A percentile compares a stretch with the other conserved stretches of the same genome.
Evolutionary conservation across 371 early-diverging fungal genomes (phyloP).

Genomic region (Batrachochytrium dendrobatidis): DNA sequence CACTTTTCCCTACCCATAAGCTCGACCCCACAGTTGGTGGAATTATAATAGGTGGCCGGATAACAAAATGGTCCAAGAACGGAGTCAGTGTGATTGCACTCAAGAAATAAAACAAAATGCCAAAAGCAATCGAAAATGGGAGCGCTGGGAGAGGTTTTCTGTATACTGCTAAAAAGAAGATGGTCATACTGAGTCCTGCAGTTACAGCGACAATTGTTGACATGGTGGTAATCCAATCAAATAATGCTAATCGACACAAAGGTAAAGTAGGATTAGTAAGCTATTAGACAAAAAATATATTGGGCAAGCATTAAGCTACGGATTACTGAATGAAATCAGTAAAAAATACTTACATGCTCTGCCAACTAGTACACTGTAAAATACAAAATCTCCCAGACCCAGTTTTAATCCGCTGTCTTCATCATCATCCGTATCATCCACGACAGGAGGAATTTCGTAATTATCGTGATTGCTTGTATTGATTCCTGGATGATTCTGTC

Average conservation of each 20-base stretch:
- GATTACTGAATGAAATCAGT: background rate
- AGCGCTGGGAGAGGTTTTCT: constrained; percentile 79
- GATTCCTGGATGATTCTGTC: too few species aligned
- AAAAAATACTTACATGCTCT: constrained; percentile 58
- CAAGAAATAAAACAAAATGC: constrained; percentile 72
- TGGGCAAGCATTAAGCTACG: background rate
- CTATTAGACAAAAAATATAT: background rate
- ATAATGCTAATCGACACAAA: constrained; percentile 53
- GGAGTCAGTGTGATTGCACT: constrained; percentile 27
- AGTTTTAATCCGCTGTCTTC: constrained; percentile 68
- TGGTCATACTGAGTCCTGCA: constrained; percentile 76
- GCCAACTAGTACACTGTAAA: constrained; percentile 77
- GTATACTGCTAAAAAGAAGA: constrained; percentile 73
- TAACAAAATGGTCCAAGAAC: constrained; percentile 22
- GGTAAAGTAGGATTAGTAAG: background rate
- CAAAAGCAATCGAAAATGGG: constrained; percentile 82
- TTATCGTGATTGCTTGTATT: too few species aligned
- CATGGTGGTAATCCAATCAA: constrained; percentile 82
- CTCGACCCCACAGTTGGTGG: constrained; percentile 5
- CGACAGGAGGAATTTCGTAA: too few species aligned
- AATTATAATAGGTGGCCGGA: constrained; percentile 9
- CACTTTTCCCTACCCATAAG: constrained; percentile 27
- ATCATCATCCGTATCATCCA: constrained; percentile 55
- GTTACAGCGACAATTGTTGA: constrained; percentile 71
- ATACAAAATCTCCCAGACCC: constrained; percentile 86